A percentile compares a stretch with the other conserved stretches of the same genome.
phyloP scores from a whole-genome alignment of 179 eudicot species.

The Pouteria campechiana region DNA sequence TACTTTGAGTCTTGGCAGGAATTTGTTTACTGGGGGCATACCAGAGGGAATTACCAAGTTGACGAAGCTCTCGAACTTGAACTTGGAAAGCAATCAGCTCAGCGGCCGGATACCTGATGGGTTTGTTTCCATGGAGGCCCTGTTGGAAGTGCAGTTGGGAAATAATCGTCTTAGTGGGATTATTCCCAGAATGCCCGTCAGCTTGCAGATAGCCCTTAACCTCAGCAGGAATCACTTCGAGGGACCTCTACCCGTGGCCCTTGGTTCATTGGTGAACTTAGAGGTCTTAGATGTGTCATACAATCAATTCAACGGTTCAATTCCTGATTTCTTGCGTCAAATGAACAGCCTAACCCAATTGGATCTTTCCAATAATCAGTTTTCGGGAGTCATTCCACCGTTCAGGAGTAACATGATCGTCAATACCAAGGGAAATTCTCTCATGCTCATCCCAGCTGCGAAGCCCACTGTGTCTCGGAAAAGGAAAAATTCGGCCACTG shows the following conservation, averaged over 20 bases:
- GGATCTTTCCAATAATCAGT: slow-evolving; percentile 47
- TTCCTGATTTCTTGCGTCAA: slow-evolving; percentile 26
- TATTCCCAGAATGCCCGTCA: slow-evolving; percentile 43
- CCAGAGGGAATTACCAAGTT: slow-evolving; percentile 42
- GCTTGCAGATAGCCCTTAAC: slow-evolving; percentile 49
- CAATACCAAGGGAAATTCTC: slow-evolving; percentile 31
- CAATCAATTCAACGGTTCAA: slow-evolving; percentile 47
- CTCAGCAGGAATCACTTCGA: slow-evolving; percentile 52
- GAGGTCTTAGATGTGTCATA: slow-evolving; percentile 75
- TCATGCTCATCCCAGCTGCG: slow-evolving; percentile 4
- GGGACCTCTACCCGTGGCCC: slow-evolving; percentile 38
- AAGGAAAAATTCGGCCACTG: slow-evolving; percentile 11
- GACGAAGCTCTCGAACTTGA: slow-evolving; percentile 35
- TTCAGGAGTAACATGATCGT: slow-evolving; percentile 20
- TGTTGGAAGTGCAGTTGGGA: slow-evolving; percentile 64
- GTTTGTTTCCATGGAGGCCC: slow-evolving; percentile 18
- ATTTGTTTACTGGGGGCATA: slow-evolving; percentile 45
- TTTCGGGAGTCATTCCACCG: slow-evolving; percentile 43
- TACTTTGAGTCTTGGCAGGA: slow-evolving; percentile 50
- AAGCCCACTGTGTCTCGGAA: background rate
- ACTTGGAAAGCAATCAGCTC: slow-evolving; percentile 47
- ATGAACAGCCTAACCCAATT: slow-evolving; percentile 36
- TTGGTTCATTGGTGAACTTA: slow-evolving; percentile 16
- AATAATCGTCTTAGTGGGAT: slow-evolving; percentile 39
- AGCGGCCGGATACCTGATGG: slow-evolving; percentile 48